These are phyloP conservation scores for Phaseolus lunatus DNA, from an alignment of 306 rosid genomes.

Conservation along the genomic window DNA sequence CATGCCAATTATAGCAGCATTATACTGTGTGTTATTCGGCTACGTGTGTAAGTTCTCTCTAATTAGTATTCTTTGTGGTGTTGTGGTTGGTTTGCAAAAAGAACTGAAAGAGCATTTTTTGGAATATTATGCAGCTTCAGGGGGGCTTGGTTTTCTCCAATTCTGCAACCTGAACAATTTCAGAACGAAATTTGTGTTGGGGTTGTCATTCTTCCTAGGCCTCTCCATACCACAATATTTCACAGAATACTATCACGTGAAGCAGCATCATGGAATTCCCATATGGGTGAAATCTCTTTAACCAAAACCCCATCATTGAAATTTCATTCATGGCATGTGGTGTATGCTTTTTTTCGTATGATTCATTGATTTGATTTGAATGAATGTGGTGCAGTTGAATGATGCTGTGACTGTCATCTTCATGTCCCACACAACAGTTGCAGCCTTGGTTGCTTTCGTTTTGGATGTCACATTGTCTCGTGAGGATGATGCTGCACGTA, in stretches of 20 bases:
- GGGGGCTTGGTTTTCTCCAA: conserved; percentile 83
- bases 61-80: background rate
- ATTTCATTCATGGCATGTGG: background rate
- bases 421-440: conserved; percentile 79
- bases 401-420: conserved; percentile 62
- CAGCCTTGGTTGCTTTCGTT: conserved; percentile 65
- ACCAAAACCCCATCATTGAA: conserved; percentile 1
- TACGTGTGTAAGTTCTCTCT: conserved; percentile 67
- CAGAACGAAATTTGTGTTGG: conserved; percentile 76
- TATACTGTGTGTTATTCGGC: conserved; percentile 76
- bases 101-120: too few relatives aligned
- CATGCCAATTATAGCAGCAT: conserved; percentile 78
- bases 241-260: conserved; percentile 64
- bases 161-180: conserved; percentile 87
- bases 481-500: conserved; percentile 54
- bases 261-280: conserved; percentile 41
- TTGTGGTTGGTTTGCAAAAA: background rate
- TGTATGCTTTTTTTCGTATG: too few relatives aligned
- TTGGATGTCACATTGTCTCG: conserved; percentile 62
- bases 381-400: conserved; percentile 52
- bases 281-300: conserved; percentile 70
- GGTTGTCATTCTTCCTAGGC: conserved; percentile 82
- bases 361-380: background rate
- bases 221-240: conserved; percentile 87
- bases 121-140: conserved; percentile 64